A percentile compares a stretch with the other conserved stretches of the same genome.
phyloP scores from a whole-genome alignment of 768 basidiomycete species.

The Pulveroboletus sp. region DNA sequence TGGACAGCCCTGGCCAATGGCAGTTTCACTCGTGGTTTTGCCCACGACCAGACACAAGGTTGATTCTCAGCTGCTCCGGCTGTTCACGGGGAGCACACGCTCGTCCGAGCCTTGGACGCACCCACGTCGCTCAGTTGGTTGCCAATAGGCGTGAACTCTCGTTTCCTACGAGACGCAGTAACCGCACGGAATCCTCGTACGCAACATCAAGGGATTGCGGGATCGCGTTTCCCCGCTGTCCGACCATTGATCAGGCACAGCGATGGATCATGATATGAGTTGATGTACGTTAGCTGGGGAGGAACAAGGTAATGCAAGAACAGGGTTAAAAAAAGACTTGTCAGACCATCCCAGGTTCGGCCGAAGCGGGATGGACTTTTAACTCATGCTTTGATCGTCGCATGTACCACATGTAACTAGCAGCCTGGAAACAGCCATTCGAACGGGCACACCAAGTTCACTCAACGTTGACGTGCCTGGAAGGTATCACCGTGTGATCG shows the following conservation, averaged over 20 bases:
- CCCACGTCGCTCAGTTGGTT: neutral
- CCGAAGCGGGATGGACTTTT: conserved; percentile 4
- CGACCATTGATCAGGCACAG: too few species aligned
- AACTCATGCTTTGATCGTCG: neutral
- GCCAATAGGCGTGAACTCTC: neutral
- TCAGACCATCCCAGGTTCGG: conserved; percentile 1
- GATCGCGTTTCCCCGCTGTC: too few species aligned
- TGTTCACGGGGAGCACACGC: neutral
- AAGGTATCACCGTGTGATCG: neutral
- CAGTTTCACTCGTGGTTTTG: neutral
- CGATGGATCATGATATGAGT: too few species aligned
- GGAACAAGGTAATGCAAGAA: too few species aligned
- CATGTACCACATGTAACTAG: neutral
- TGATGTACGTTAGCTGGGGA: too few species aligned
- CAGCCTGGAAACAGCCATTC: conserved; percentile 1
- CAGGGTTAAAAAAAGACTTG: too few species aligned
- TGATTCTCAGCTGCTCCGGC: neutral
- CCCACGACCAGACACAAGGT: neutral
- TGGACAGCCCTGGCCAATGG: conserved; percentile 12
- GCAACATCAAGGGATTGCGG: too few species aligned
- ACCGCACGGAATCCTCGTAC: neutral
- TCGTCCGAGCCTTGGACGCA: neutral
- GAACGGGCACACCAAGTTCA: too few species aligned
- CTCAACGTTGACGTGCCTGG: neutral
- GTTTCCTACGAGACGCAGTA: conserved; percentile 1